Evolutionary conservation across 345 rosid species (phyloP).

Genomic region (Mallotus nudiflorus): DNA sequence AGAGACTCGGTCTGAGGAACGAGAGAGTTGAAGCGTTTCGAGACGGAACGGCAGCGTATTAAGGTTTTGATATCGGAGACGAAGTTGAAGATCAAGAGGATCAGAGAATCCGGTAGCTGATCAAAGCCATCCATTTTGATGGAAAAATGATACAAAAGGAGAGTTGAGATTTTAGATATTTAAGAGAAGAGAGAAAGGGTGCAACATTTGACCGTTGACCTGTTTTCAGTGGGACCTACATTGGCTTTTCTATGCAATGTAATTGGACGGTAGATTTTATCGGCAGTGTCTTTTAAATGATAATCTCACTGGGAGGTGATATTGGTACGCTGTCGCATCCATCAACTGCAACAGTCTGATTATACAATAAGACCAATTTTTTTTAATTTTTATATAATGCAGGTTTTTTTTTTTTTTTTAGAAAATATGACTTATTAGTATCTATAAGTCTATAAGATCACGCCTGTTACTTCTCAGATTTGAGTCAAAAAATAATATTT

Average conservation of each 20-base stretch:
- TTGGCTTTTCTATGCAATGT: not conserved
- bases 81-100: constrained; percentile 46
- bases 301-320: too few species aligned
- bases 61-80: constrained; percentile 49
- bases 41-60: constrained; percentile 47
- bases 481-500: too few species aligned
- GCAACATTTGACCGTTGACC: constrained; percentile 24
- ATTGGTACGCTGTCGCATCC: too few species aligned
- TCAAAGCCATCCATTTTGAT: constrained; percentile 48
- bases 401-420: too few species aligned
- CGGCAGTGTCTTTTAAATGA: too few species aligned
- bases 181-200: not conserved
- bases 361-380: too few species aligned
- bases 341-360: too few species aligned
- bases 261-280: too few species aligned
- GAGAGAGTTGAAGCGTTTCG: constrained; percentile 50
- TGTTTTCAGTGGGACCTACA: not conserved
- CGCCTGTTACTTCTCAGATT: too few species aligned
- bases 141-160: not conserved
- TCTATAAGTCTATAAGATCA: too few species aligned
- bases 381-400: too few species aligned
- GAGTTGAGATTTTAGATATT: not conserved
- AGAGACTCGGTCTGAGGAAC: constrained; percentile 46
- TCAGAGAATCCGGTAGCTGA: constrained; percentile 46
- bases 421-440: too few species aligned